These are phyloP conservation scores for Rutstroemia sp. DNA, from an alignment of 2,329 filamentous ascomycete genomes.

Conservation along the genomic window DNA sequence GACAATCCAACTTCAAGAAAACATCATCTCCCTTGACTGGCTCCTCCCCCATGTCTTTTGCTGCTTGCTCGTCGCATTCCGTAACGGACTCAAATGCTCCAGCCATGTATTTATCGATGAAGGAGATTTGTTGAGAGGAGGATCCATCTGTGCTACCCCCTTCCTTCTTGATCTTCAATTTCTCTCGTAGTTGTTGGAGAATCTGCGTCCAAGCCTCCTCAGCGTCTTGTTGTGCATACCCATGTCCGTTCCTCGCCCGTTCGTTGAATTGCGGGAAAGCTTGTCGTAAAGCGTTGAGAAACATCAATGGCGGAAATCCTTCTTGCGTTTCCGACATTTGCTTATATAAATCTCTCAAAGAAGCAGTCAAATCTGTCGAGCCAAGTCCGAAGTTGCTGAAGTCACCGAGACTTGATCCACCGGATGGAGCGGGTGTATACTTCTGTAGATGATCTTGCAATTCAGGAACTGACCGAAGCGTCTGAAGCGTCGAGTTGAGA, in stretches of 20 bases:
- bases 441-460: slow-evolving; percentile 69
- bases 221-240: slow-evolving; percentile 95
- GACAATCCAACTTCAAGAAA: slow-evolving; percentile 92
- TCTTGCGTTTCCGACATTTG: slow-evolving; percentile 85
- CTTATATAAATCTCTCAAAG: slow-evolving; percentile 77
- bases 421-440: slow-evolving; percentile 42
- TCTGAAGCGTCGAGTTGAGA: slow-evolving; percentile 94
- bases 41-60: slow-evolving; percentile 67
- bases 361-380: slow-evolving; percentile 58
- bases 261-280: slow-evolving; percentile 92
- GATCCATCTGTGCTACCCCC: slow-evolving; percentile 42
- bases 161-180: slow-evolving; percentile 58
- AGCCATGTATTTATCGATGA: slow-evolving; percentile 85
- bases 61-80: slow-evolving; percentile 75
- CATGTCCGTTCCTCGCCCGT: slow-evolving; percentile 70
- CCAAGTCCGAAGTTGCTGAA: slow-evolving; percentile 44
- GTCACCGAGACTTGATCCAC: slow-evolving; percentile 32
- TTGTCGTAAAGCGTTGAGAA: slow-evolving; percentile 70
- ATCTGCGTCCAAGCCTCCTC: slow-evolving; percentile 99
- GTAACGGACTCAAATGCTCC: slow-evolving; percentile 73
- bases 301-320: slow-evolving; percentile 75
- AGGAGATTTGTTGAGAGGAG: slow-evolving; percentile 51
- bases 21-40: slow-evolving; percentile 59
- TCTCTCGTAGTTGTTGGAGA: slow-evolving; percentile 71
- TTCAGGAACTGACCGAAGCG: slow-evolving; percentile 81